phyloP scores from a whole-genome alignment of 2,329 filamentous ascomycete genomes.

The Cytospora piceicola region DNA sequence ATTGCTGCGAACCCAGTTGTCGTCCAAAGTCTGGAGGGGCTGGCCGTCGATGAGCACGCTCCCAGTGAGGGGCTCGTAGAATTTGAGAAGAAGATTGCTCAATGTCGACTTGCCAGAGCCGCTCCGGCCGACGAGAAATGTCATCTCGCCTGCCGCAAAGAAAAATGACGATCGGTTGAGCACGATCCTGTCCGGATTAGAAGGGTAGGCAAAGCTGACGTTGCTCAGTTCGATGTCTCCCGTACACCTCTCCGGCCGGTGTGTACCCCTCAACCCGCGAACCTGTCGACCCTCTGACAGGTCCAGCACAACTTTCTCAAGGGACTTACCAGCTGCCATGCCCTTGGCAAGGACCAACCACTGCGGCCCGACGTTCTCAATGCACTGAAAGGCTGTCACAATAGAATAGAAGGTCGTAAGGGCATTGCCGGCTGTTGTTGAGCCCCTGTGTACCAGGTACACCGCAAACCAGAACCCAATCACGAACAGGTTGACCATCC shows the following conservation, averaged over 20 bases:
- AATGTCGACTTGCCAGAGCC: constrained; percentile 94
- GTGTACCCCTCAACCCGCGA: constrained; percentile 23
- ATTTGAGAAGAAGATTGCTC: constrained; percentile 75
- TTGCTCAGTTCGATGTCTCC: constrained; percentile 73
- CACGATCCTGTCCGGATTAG: constrained; percentile 62
- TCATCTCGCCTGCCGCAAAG: constrained; percentile 73
- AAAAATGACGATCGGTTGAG: constrained; percentile 66
- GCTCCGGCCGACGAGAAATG: constrained; percentile 82
- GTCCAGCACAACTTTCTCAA: constrained; percentile 53
- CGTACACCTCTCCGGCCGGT: constrained; percentile 49
- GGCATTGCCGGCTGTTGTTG: constrained; percentile 66
- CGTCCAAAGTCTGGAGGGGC: constrained; percentile 64
- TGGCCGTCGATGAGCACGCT: constrained; percentile 69
- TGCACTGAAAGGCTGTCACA: constrained; percentile 73
- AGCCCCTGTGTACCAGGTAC: constrained; percentile 64
- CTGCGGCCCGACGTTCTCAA: constrained; percentile 76
- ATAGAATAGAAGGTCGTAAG: constrained; percentile 86
- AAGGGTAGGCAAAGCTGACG: constrained; percentile 83
- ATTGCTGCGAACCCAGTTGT: constrained; percentile 75
- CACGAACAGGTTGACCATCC: constrained; percentile 79
- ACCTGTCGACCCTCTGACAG: constrained; percentile 36
- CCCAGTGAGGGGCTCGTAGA: constrained; percentile 72
- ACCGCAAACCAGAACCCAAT: constrained; percentile 90
- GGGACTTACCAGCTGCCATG: constrained; percentile 68
- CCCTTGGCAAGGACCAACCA: constrained; percentile 80